A percentile compares a stretch with the other conserved stretches of the same genome.
phyloP scores from a whole-genome alignment of 495 filamentous ascomycete genomes.

The Aspergillus panamensis region DNA sequence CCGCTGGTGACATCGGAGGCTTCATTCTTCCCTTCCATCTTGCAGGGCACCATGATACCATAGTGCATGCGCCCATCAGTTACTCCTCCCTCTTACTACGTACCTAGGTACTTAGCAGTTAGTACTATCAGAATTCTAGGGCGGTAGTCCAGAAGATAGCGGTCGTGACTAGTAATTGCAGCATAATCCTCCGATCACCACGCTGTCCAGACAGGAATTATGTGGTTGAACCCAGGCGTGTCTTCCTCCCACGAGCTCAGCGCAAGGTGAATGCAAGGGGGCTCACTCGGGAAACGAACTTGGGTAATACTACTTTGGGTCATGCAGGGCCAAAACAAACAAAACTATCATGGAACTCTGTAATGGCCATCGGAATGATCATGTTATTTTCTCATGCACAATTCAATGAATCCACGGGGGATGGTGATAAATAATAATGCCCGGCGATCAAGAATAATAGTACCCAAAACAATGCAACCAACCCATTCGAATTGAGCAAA shows the following conservation, averaged over 20 bases:
- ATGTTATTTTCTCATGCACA: neutral
- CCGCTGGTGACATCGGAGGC: constrained; percentile 11
- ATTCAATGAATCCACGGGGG: too few species aligned
- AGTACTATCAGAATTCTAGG: neutral
- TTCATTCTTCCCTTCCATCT: neutral
- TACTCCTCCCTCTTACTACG: neutral
- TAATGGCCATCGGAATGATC: neutral
- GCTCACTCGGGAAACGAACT: neutral
- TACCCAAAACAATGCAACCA: neutral
- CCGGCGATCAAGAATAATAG: too few species aligned
- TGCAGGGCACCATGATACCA: neutral
- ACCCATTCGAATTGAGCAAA: neutral
- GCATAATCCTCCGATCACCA: constrained; percentile 10
- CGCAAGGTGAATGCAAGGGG: constrained; percentile 24
- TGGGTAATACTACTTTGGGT: constrained; percentile 18
- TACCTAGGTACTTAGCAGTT: too few species aligned
- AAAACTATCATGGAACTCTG: constrained; percentile 1
- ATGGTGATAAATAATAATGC: too few species aligned
- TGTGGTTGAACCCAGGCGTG: constrained; percentile 5
- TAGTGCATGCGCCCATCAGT: too few species aligned
- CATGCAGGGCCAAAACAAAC: constrained; percentile 23
- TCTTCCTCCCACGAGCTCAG: constrained; percentile 24
- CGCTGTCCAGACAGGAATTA: constrained; percentile 7
- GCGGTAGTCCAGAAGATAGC: neutral
- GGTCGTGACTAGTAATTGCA: neutral